Conservation (phyloP, 306 rosid species). For the Hylodesmum podocarpum region DNA sequence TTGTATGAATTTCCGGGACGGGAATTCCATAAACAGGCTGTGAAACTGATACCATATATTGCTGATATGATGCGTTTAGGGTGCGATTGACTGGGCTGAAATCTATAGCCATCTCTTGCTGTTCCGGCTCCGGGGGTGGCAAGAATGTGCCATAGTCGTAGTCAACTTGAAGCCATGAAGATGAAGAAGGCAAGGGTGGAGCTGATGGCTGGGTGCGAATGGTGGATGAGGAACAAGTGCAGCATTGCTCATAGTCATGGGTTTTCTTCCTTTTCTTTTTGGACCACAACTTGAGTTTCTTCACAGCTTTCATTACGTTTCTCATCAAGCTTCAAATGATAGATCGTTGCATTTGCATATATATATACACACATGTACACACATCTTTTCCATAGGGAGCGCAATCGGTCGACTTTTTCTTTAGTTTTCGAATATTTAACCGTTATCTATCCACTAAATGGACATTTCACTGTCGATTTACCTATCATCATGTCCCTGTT, state of each 20-base stretch:
- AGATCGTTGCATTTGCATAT: background rate
- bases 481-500: background rate
- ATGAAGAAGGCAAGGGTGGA: conserved; percentile 58
- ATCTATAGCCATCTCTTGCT: background rate
- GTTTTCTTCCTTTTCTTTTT: conserved; percentile 52
- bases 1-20: conserved; percentile 10
- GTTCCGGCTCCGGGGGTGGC: background rate
- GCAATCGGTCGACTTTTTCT: background rate
- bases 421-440: conserved; percentile 40
- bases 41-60: conserved; percentile 42
- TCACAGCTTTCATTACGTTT: conserved; percentile 54
- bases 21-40: conserved; percentile 60
- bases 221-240: conserved; percentile 24
- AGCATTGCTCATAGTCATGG: conserved; percentile 22
- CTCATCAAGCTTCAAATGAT: conserved; percentile 18
- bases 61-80: conserved; percentile 43
- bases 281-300: conserved; percentile 66
- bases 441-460: conserved; percentile 39
- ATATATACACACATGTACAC: background rate
- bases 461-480: background rate
- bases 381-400: background rate
- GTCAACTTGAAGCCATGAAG: conserved; percentile 50
- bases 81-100: background rate
- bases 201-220: conserved; percentile 68
- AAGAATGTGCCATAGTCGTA: conserved; percentile 36